Evolutionary conservation across 352 stramenopile species (phyloP), one percentile per base, ranked within the genome.

Genomic region (Thraustochytrium striatum): DNA sequence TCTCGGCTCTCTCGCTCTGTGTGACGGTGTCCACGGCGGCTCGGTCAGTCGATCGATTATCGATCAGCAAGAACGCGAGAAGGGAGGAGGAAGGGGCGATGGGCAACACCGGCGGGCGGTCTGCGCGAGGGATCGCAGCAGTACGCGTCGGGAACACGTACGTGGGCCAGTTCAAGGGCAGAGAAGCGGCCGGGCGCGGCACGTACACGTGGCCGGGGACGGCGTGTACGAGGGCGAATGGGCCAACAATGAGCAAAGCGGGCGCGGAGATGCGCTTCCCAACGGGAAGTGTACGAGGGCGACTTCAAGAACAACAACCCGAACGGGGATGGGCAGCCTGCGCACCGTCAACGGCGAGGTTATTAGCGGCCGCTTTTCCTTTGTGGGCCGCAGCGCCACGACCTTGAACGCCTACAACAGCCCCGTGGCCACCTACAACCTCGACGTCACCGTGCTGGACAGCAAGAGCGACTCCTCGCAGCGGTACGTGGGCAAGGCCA

Each of bases 251-350:
- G 79, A 80, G 58, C 70, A 80, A 80, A 16, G 70, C 57, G 21
- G 25, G 16, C 25, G 70, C 57, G 19, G 28, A 3, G 0, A 69
- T 80, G 55, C 36, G 32, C 7, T 80, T 80, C 38, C 28, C 13
- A 80, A 80, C 38, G 70, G 70, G 19, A 80, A 80, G 50, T 41
- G n/a, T 80, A 72, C 58, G 33, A 53, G 13, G 70, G 70, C 38
- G 25, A 53, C 5, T 80, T 80, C 43, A 25, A 2, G 36, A 47
- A 70, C 41, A 80, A 80, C 33, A 80, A 80, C 70, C 43, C 79
- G 21, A 35, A 5, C 30, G 70, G 70, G 32, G 3, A 80, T n/a
- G 0, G 70, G 70, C n/a, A 59, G 28, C 19, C 47, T 80, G 25
- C 32, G 33, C 7, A 80, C 70, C 32, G 58, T 3, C 38, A 80